These are phyloP conservation scores for Telopea speciosissima DNA, from an alignment of 177 flowering plant genomes.

Conservation along the genomic window DNA sequence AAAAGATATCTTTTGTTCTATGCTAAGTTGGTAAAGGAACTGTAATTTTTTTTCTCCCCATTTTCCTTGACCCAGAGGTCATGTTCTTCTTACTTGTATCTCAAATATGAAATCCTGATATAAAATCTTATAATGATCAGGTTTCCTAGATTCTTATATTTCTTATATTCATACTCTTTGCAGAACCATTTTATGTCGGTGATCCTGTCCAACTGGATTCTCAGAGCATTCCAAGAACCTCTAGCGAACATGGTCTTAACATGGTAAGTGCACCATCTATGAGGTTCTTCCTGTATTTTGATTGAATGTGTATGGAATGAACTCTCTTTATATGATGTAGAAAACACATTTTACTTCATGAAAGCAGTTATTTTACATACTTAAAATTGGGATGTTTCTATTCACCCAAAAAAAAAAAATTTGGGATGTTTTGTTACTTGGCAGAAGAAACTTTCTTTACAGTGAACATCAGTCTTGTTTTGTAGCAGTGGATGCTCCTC, in stretches of 20 bases:
- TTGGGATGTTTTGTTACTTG: too few relatives aligned
- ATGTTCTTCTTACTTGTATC: too few relatives aligned
- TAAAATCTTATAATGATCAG: background rate
- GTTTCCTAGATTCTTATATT: background rate
- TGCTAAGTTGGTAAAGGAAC: too few relatives aligned
- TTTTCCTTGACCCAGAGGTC: too few relatives aligned
- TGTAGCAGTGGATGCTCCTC: too few relatives aligned
- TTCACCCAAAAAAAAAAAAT: too few relatives aligned
- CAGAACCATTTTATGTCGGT: conserved; percentile 38
- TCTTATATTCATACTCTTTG: conserved; percentile 5
- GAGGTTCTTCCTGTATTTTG: conserved; percentile 3
- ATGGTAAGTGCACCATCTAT: conserved; percentile 39
- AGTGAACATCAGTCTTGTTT: too few relatives aligned
- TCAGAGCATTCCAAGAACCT: conserved; percentile 22
- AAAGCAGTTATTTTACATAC: background rate
- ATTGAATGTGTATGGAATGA: conserved; percentile 4
- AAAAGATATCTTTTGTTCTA: too few relatives aligned
- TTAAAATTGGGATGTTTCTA: too few relatives aligned
- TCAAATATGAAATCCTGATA: background rate
- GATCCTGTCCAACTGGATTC: conserved; percentile 24
- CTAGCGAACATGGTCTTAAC: conserved; percentile 25
- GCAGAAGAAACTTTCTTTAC: too few relatives aligned
- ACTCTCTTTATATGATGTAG: background rate
- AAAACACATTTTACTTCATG: background rate
- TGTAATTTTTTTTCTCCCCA: too few relatives aligned